phyloP scores from a whole-genome alignment of 2,329 filamentous ascomycete genomes.

The Apiospora saccharicola region DNA sequence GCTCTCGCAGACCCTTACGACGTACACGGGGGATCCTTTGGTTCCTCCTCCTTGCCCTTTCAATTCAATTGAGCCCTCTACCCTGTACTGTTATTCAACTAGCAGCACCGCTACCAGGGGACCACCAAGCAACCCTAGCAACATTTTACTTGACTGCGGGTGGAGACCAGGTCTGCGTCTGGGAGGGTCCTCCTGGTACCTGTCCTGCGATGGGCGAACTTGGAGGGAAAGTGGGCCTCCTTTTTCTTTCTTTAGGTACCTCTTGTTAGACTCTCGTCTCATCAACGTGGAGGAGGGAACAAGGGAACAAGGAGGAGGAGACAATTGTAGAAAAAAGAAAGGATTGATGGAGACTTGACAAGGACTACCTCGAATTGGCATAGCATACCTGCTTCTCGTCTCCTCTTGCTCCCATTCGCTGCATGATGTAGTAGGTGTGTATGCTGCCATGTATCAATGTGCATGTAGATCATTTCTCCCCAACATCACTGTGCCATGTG shows the following conservation, averaged over 20 bases:
- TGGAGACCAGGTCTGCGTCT: slow-evolving; percentile 2
- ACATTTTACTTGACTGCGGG: slow-evolving; percentile 7
- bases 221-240: slow-evolving; percentile 12
- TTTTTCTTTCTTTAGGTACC: slow-evolving; percentile 17
- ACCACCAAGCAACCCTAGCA: slow-evolving; percentile 11
- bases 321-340: background rate
- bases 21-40: background rate
- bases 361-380: slow-evolving; percentile 2
- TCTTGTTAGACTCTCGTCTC: slow-evolving; percentile 20
- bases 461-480: slow-evolving; percentile 3
- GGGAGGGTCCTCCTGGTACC: slow-evolving; percentile 18
- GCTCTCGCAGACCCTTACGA: background rate
- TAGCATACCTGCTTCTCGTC: background rate
- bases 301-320: background rate
- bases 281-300: slow-evolving; percentile 2
- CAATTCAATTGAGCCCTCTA: slow-evolving; percentile 5
- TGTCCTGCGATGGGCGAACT: background rate
- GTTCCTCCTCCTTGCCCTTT: background rate
- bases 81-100: slow-evolving; percentile 7
- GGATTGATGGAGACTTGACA: slow-evolving; percentile 1
- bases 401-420: background rate
- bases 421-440: background rate
- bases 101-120: slow-evolving; percentile 15
- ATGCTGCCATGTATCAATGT: background rate
- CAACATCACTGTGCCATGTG: slow-evolving; percentile 9